phyloP scores from a whole-genome alignment of 257 asterid species.

The Solanum ahanhuiri region DNA sequence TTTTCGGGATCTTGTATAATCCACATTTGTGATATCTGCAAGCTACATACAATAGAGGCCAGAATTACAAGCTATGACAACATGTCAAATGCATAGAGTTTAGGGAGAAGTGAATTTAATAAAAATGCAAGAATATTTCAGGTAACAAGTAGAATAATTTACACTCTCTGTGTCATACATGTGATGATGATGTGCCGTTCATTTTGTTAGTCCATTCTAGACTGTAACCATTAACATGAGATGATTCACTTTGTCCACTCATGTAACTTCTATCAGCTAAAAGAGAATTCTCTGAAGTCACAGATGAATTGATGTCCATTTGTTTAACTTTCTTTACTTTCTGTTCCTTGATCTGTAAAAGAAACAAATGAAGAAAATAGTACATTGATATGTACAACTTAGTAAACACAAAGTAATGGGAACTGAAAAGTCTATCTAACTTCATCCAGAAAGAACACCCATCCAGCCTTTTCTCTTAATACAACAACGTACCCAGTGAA shows the following conservation, averaged over 20 bases:
- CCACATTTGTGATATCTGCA: background rate
- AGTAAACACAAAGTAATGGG: background rate
- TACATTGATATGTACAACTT: background rate
- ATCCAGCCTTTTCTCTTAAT: background rate
- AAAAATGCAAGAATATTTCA: background rate
- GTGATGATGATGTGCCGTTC: constrained; percentile 14
- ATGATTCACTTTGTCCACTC: constrained; percentile 27
- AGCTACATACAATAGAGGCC: background rate
- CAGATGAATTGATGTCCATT: constrained; percentile 30
- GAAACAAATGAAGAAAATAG: constrained; percentile 14
- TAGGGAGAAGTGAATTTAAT: background rate
- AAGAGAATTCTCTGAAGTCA: constrained; percentile 63
- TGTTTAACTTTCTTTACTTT: constrained; percentile 40
- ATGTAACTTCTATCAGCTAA: constrained; percentile 51
- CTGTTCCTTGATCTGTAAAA: constrained; percentile 67
- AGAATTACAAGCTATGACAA: background rate
- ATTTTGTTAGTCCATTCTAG: constrained; percentile 38
- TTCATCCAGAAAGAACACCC: background rate
- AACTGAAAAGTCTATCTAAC: background rate
- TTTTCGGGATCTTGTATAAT: constrained; percentile 62
- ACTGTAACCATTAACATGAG: constrained; percentile 28
- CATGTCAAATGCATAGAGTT: background rate
- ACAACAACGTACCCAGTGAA: background rate
- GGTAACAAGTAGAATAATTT: background rate
- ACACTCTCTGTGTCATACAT: constrained; percentile 41